phyloP scores from a whole-genome alignment of 2,329 filamentous ascomycete species.

The Fusarium ramigenum region DNA sequence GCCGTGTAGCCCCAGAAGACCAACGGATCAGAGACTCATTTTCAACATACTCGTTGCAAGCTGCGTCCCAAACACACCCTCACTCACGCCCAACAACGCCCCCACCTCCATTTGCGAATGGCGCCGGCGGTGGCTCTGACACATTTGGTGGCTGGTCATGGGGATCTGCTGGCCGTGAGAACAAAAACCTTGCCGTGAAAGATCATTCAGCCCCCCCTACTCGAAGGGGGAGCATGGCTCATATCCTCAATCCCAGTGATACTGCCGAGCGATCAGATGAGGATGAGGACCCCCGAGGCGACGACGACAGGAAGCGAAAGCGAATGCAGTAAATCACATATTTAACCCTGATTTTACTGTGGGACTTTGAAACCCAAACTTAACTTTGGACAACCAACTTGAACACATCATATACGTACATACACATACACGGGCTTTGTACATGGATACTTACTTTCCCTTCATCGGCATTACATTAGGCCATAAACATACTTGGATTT shows the following conservation, averaged over 20 bases:
- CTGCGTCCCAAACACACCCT: slow-evolving; percentile 53
- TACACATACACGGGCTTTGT: slow-evolving; percentile 23
- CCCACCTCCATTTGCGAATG: slow-evolving; percentile 60
- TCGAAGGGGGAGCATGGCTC: slow-evolving; percentile 68
- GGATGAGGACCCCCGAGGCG: slow-evolving; percentile 63
- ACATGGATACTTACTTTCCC: slow-evolving; percentile 7
- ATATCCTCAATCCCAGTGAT: slow-evolving; percentile 69
- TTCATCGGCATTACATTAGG: slow-evolving; percentile 14
- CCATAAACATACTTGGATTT: slow-evolving; percentile 16
- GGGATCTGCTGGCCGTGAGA: slow-evolving; percentile 61
- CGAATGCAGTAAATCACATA: slow-evolving; percentile 64
- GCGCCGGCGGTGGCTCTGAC: slow-evolving; percentile 50
- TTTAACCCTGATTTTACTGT: neutral
- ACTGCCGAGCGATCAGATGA: slow-evolving; percentile 65
- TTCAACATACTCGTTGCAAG: slow-evolving; percentile 62
- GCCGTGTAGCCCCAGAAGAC: slow-evolving; percentile 59
- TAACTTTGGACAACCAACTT: neutral
- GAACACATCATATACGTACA: slow-evolving; percentile 9
- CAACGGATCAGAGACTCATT: slow-evolving; percentile 66
- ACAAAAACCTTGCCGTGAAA: slow-evolving; percentile 60
- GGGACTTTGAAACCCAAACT: neutral
- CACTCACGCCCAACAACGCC: slow-evolving; percentile 66
- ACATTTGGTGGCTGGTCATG: slow-evolving; percentile 67
- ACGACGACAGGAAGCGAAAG: slow-evolving; percentile 71
- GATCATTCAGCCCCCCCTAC: slow-evolving; percentile 67